Conservation (phyloP, 768 basidiomycete species). For the Mycena olivaceomarginata region DNA sequence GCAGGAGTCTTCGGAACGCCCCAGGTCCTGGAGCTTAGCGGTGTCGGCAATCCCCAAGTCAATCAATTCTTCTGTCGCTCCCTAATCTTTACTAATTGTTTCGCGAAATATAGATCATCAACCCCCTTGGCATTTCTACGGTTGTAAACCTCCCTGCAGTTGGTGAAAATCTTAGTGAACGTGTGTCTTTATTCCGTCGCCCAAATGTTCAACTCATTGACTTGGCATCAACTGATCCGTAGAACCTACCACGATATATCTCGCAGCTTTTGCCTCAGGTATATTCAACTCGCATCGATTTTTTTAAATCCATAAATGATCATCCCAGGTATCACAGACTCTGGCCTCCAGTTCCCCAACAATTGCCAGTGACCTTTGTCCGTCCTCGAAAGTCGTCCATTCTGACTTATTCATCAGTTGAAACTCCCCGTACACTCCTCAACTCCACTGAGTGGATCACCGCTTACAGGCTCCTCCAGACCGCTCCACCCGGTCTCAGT, state of each 20-base stretch:
- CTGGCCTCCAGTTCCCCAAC: not conserved
- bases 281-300: not conserved
- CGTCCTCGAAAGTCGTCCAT: not conserved
- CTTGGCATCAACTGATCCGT: not conserved
- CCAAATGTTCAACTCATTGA: not conserved
- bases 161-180: not conserved
- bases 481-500: not conserved
- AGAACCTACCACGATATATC: not conserved
- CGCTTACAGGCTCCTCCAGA: not conserved
- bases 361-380: not conserved
- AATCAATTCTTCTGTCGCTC: not conserved
- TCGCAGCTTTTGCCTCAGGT: not conserved
- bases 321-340: not conserved
- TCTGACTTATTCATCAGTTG: not conserved
- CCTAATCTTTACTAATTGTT: no score
- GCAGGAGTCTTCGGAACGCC: slow-evolving; percentile 5
- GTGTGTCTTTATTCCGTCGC: not conserved
- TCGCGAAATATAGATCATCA: no score
- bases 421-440: not conserved
- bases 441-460: not conserved
- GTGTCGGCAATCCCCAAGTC: not conserved
- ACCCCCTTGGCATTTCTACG: slow-evolving; percentile 1
- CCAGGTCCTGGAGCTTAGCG: slow-evolving; percentile 10
- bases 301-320: not conserved
- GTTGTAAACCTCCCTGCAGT: not conserved